Conservation (phyloP, 176 grass and related monocot species). For the Avena insularis region DNA sequence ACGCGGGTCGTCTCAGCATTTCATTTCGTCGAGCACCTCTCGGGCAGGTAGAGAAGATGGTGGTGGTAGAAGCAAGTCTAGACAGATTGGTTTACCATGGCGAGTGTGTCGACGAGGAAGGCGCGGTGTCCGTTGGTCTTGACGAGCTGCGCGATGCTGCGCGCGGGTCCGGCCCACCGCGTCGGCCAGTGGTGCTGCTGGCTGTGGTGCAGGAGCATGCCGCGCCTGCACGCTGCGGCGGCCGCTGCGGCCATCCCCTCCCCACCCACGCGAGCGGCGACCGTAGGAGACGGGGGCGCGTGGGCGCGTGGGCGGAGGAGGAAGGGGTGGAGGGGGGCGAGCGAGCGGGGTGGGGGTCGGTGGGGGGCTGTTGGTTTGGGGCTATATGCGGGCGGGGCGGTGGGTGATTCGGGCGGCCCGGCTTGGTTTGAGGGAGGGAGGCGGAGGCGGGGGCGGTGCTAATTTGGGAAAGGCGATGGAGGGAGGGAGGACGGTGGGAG, state of each 20-base stretch:
- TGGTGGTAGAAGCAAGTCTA: neutral
- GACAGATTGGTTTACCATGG: slow-evolving; percentile 50
- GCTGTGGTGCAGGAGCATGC: slow-evolving; percentile 36
- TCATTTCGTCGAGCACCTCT: slow-evolving; percentile 41
- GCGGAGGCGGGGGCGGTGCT: slow-evolving; percentile 22
- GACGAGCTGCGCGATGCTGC: slow-evolving; percentile 83
- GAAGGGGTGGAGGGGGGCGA: neutral
- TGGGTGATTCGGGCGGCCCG: slow-evolving; percentile 29
- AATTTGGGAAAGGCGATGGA: slow-evolving; percentile 52
- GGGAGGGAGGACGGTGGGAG: neutral
- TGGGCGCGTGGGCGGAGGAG: slow-evolving; percentile 3
- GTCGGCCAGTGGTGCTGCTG: slow-evolving; percentile 35
- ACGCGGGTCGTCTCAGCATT: slow-evolving; percentile 17
- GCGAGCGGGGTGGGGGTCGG: slow-evolving; percentile 3
- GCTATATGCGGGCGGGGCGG: slow-evolving; percentile 31
- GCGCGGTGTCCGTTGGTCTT: slow-evolving; percentile 83
- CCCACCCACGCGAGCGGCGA: slow-evolving; percentile 33
- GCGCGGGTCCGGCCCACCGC: slow-evolving; percentile 23
- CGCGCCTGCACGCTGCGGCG: slow-evolving; percentile 49
- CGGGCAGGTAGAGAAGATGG: neutral
- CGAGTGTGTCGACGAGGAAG: slow-evolving; percentile 94
- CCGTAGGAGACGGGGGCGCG: neutral
- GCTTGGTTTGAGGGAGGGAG: slow-evolving; percentile 48
- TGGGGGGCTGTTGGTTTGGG: neutral
- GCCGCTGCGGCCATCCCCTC: slow-evolving; percentile 53